These are phyloP conservation scores for Grigorovia transvaalensis DNA, from an alignment of 805 yeast species.

Conservation along the genomic window DNA sequence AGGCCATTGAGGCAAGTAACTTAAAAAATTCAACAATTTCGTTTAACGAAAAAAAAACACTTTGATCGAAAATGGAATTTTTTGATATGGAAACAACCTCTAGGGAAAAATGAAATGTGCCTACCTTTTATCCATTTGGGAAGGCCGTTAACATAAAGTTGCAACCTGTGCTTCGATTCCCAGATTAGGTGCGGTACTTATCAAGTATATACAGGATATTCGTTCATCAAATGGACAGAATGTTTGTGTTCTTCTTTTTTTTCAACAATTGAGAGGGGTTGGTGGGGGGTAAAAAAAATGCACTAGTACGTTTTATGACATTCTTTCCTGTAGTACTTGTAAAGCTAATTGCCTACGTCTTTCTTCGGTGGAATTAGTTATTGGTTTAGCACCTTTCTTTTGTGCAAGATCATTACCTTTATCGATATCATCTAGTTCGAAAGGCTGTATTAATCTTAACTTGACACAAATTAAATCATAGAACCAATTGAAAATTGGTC, in stretches of 20 bases:
- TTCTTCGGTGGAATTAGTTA: slow-evolving; percentile 41
- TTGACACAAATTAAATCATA: slow-evolving; percentile 31
- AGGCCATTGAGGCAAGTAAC: neutral
- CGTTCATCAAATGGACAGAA: too few relatives aligned
- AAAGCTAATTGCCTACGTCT: slow-evolving; percentile 70
- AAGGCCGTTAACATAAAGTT: too few relatives aligned
- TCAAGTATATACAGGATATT: too few relatives aligned
- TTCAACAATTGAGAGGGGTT: too few relatives aligned
- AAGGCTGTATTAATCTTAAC: slow-evolving; percentile 46
- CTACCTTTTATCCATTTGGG: too few relatives aligned
- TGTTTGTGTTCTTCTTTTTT: too few relatives aligned
- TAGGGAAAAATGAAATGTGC: neutral
- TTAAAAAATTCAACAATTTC: neutral
- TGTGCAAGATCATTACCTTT: slow-evolving; percentile 62
- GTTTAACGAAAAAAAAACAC: neutral
- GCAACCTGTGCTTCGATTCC: too few relatives aligned
- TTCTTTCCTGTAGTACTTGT: slow-evolving; percentile 61
- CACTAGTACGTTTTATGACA: slow-evolving; percentile 11
- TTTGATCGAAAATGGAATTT: neutral
- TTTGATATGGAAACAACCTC: neutral
- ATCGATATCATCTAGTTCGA: slow-evolving; percentile 59
- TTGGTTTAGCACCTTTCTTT: slow-evolving; percentile 36
- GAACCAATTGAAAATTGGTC: slow-evolving; percentile 38
- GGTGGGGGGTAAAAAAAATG: too few relatives aligned
- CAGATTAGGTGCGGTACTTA: too few relatives aligned